Conservation (phyloP, 805 yeast species). For the Cyberlindnera meyerae region DNA sequence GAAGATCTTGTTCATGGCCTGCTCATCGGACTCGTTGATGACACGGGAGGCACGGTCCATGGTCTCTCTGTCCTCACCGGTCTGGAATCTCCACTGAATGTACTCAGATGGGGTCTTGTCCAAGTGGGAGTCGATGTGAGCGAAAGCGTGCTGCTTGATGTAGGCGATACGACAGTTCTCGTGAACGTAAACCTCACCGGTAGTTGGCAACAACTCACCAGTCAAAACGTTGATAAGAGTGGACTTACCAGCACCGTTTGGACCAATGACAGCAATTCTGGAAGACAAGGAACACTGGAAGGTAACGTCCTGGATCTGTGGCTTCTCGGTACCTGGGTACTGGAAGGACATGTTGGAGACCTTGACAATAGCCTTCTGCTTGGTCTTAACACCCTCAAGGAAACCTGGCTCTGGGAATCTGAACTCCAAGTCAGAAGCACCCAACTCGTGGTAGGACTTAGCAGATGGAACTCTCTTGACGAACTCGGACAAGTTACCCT, state of each 20-base stretch:
- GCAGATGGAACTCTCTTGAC: conserved; percentile 99
- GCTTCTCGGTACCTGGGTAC: conserved; percentile 97
- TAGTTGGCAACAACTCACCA: conserved; percentile 98
- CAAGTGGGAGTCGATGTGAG: conserved; percentile 97
- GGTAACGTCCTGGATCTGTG: conserved; percentile 84
- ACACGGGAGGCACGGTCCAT: conserved; percentile 99
- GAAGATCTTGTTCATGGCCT: conserved; percentile 99
- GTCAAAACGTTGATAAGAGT: conserved; percentile 98
- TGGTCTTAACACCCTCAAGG: conserved; percentile 99
- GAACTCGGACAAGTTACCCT: conserved; percentile 98
- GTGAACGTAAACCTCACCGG: conserved; percentile 98
- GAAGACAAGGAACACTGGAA: conserved; percentile 99
- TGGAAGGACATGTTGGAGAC: conserved; percentile 97
- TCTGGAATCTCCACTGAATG: conserved; percentile 99
- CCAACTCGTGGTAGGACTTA: conserved; percentile 96
- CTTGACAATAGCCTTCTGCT: conserved; percentile 99
- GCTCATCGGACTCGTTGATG: conserved; percentile 94
- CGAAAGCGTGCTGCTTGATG: conserved; percentile 99
- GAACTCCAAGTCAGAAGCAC: conserved; percentile 97
- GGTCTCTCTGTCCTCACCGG: conserved; percentile 99
- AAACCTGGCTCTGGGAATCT: conserved; percentile 99
- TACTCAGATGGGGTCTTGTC: conserved; percentile 99
- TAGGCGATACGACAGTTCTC: conserved; percentile 99
- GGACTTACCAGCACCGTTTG: conserved; percentile 99
- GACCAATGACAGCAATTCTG: conserved; percentile 99